Percentiles rank a stretch among this genome's conserved stretches.
phyloP scores from a whole-genome alignment of 148 eudicot genomes.

The Diospyros lotus region DNA sequence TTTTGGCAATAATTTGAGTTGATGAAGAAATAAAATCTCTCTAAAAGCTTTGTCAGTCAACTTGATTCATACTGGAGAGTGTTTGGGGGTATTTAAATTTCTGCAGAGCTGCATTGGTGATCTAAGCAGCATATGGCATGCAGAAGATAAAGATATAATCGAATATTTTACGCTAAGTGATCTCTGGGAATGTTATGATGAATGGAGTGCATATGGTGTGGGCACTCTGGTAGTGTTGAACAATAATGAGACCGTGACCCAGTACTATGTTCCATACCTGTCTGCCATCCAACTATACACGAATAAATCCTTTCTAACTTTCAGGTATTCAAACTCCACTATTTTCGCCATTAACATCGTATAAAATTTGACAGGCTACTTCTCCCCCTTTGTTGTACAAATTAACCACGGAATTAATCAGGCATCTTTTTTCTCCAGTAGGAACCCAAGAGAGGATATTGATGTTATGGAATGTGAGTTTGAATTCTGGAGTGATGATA shows the following conservation, averaged over 20 bases:
- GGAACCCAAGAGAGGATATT: not conserved
- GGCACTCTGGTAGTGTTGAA: conserved; percentile 61
- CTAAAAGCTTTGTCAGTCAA: too few species aligned
- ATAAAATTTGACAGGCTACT: not conserved
- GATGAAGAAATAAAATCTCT: too few species aligned
- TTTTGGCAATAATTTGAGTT: too few species aligned
- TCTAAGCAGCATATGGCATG: conserved; percentile 79
- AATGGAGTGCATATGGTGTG: conserved; percentile 95
- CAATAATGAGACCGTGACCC: conserved; percentile 48
- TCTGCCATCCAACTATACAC: conserved; percentile 90
- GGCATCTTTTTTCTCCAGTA: not conserved
- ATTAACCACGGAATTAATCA: not conserved
- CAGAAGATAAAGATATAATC: conserved; percentile 69
- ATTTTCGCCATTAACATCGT: not conserved
- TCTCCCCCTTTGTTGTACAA: not conserved
- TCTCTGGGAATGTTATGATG: conserved; percentile 82
- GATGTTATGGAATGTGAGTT: not conserved
- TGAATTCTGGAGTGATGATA: conserved; percentile 13
- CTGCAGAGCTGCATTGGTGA: conserved; percentile 64
- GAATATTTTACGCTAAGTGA: conserved; percentile 65
- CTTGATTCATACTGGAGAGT: too few species aligned
- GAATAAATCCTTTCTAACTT: conserved; percentile 46
- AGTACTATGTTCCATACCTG: conserved; percentile 88
- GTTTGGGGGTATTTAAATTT: not conserved
- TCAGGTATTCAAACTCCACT: conserved; percentile 40